A percentile compares a stretch with the other conserved stretches of the same genome.
Conservation (phyloP, 306 rosid genomes). For the Cicer yamashitae region DNA sequence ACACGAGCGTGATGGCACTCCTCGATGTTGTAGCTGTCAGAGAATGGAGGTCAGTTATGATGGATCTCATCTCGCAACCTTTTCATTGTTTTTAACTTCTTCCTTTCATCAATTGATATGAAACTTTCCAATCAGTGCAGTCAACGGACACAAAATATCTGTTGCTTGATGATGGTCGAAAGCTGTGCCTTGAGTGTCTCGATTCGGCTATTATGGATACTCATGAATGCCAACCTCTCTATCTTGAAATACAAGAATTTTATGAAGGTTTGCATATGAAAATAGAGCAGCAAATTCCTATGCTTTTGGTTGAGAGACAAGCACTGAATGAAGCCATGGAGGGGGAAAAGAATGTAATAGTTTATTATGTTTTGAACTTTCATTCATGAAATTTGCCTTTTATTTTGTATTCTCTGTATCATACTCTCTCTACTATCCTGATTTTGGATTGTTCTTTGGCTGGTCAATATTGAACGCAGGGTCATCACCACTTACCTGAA, state of each 20-base stretch:
- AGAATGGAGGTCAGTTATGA: conserved; percentile 89
- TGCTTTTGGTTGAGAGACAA: conserved; percentile 99
- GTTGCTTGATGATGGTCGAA: conserved; percentile 94
- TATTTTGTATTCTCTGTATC: not conserved
- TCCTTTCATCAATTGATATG: conserved; percentile 38
- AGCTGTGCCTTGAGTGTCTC: conserved; percentile 91
- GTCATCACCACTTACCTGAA: conserved; percentile 97
- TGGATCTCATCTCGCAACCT: too few relatives aligned
- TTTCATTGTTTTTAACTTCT: not conserved
- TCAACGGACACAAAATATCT: conserved; percentile 78
- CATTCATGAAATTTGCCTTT: conserved; percentile 6
- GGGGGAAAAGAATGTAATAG: conserved; percentile 85
- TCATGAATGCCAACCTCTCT: conserved; percentile 96
- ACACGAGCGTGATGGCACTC: conserved; percentile 91
- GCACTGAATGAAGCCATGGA: conserved; percentile 99
- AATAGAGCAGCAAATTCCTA: conserved; percentile 94
- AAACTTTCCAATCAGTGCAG: conserved; percentile 65
- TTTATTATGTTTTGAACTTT: not conserved
- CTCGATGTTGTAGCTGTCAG: conserved; percentile 99
- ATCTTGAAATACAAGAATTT: conserved; percentile 95
- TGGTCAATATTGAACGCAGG: conserved; percentile 58
- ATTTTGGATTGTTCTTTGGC: conserved; percentile 22
- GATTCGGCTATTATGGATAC: conserved; percentile 98
- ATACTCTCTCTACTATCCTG: conserved; percentile 7
- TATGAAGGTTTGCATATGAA: conserved; percentile 96